Conservation (phyloP, 2,329 filamentous ascomycete genomes). For the Pseudocercospora fijiensis region DNA sequence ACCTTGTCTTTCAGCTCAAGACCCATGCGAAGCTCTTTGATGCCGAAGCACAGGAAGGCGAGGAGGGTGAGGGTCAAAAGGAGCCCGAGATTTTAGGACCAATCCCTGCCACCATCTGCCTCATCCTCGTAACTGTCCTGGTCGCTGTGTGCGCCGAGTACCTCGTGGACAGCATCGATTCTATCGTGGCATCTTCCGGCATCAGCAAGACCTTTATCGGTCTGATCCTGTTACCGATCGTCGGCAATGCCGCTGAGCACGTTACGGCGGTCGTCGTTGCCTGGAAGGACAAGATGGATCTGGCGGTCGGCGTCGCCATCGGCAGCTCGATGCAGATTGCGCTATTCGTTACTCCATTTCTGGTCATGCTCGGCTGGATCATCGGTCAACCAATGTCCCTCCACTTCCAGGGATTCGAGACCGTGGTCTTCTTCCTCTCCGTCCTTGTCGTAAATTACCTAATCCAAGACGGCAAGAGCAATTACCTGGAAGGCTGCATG, state of each 20-base stretch:
- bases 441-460: constrained; percentile 86
- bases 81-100: constrained; percentile 48
- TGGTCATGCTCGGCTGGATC: constrained; percentile 58
- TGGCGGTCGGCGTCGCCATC: constrained; percentile 57
- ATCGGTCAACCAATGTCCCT: constrained; percentile 59
- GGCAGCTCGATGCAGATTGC: constrained; percentile 58
- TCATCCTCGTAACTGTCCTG: constrained; percentile 50
- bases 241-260: constrained; percentile 58
- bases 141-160: constrained; percentile 55
- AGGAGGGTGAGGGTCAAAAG: constrained; percentile 35
- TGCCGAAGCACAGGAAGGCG: constrained; percentile 38
- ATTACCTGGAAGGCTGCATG: constrained; percentile 78
- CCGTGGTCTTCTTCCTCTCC: constrained; percentile 78
- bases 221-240: constrained; percentile 57
- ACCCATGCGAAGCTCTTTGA: constrained; percentile 52
- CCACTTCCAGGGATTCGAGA: constrained; percentile 87
- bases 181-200: constrained; percentile 52
- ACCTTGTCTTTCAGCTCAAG: constrained; percentile 57
- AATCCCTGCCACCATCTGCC: constrained; percentile 46
- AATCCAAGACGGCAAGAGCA: constrained; percentile 79
- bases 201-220: constrained; percentile 59
- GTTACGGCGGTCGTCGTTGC: constrained; percentile 56
- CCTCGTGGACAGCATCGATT: constrained; percentile 56
- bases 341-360: constrained; percentile 58
- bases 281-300: constrained; percentile 59